Evolutionary conservation across 768 basidiomycete genomes (phyloP).

Genomic region (Obba rivulosa): DNA sequence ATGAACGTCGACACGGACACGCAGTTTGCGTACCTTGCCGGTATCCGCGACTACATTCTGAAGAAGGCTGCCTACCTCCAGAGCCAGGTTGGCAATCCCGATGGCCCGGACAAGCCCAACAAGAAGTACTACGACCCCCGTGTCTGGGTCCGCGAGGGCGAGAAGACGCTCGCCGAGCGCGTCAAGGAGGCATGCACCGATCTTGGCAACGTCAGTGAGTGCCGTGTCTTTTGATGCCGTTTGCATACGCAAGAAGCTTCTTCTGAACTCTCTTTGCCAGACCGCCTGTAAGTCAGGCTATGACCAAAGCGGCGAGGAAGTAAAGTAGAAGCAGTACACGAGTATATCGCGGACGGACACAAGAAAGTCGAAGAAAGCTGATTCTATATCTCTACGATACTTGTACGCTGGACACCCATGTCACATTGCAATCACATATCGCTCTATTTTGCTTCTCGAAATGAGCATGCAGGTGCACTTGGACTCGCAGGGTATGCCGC

Average conservation of each 20-base stretch:
- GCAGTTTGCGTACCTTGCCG: slow-evolving; percentile 85
- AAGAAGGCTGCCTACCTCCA: slow-evolving; percentile 86
- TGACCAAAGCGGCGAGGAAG: not conserved
- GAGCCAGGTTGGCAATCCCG: slow-evolving; percentile 95
- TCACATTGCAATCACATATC: too few relatives aligned
- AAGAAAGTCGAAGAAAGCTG: too few relatives aligned
- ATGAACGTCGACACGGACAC: slow-evolving; percentile 99
- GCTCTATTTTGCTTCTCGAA: too few relatives aligned
- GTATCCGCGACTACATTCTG: slow-evolving; percentile 83
- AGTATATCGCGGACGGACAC: not conserved
- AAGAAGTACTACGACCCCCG: slow-evolving; percentile 99
- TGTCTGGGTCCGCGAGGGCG: slow-evolving; percentile 98
- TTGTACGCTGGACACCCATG: too few relatives aligned
- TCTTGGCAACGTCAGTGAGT: slow-evolving; percentile 58
- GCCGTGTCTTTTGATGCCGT: too few relatives aligned
- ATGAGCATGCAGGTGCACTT: too few relatives aligned
- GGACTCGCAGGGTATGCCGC: too few relatives aligned
- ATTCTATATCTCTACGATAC: not conserved
- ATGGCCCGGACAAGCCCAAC: slow-evolving; percentile 96
- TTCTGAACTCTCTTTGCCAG: not conserved
- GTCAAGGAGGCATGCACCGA: slow-evolving; percentile 94
- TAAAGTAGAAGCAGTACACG: not conserved
- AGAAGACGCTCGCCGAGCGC: slow-evolving; percentile 83
- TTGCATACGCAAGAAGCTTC: too few relatives aligned
- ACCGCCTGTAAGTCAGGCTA: not conserved